Evolutionary conservation across 495 filamentous ascomycete species (phyloP), one percentile per base, ranked within the genome.

Genomic region (Xylaria castorea): DNA sequence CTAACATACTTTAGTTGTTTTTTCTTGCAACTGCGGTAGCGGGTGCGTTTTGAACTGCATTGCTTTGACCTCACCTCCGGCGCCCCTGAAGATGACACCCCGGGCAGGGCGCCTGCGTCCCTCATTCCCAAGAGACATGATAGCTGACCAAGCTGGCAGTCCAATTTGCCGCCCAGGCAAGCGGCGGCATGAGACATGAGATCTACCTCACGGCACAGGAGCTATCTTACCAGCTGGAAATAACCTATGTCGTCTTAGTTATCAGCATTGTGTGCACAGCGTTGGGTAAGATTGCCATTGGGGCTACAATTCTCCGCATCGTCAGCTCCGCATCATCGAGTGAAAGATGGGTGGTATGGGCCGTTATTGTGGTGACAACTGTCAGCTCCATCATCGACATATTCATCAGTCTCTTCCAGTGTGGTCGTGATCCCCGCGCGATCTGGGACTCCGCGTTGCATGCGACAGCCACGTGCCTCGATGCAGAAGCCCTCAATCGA

Each of bases 321-420:
- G 46, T 66, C 30, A 30, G 63, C 11, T 16, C 38, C n/a, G 46
- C 63, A 14, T 66, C 63, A 11, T 46, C 38, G 63, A 46, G 63
- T 18, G 40, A 66, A 50, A 46, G 63, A 46, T 66, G 63, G 63
- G 38, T 66, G 16, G 63, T 66, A 50, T 66, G 63, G 63, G 63
- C 63, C 63, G 30, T 66, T 12, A 66, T 66, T 16, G 36, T 5
- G 2, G 40, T 66, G n/a, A 66, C 38, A 7, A 25, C 30, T 12
- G 46, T 66, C 38, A 66, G 40, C 38, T 66, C 40, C 8, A 20
- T 66, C 22, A 27, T 66, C 63, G 63, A 66, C 63, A 46, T 66
- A 36, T 66, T 46, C 40, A 6, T 66, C 38, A 66, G n/a, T 30
- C 38, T 50, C 22, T 66, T 66, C 63, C 63, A 50, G 40, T 66